Evolutionary conservation across 2,329 filamentous ascomycete species (phyloP), one percentile per base, ranked within the genome.

Genomic region (Fusarium tuaranense): DNA sequence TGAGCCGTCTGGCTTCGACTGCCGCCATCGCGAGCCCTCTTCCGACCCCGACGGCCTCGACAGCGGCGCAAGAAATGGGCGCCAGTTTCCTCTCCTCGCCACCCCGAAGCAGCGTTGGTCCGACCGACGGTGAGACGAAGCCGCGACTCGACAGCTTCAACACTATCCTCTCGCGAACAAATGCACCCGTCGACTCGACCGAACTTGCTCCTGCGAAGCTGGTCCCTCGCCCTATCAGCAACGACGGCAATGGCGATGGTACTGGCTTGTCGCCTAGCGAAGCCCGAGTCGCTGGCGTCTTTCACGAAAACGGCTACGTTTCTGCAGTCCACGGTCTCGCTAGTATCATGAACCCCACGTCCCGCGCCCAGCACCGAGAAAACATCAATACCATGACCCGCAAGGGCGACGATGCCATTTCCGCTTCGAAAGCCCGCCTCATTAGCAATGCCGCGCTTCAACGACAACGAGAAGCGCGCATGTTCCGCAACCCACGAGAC

Each of bases 381-480:
- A 80, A 79, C n/a, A 79, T 79, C n/a, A 76, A 75, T 6, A 80
- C 74, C 10, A 78, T 81, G 72, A 77, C 69, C 32, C 73, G 72
- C 10, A 77, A 78, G 62, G 78, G 79, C 14, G 75, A 79, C 22
- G 75, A 77, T 44, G 76, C 76, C 63, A 79, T 79, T 34, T 75
- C 80, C 0, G 78, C 77, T 3, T 79, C 79, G 1, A 81, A 81
- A 59, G 81, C 81, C 7, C 75, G 79, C 25, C 80, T 83, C 3
- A 81, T 83, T n/a, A 82, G 80, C 67, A 81, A 83, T 41, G 81
- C 81, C 12, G 81, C 80, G 6, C 70, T 83, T 2, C 81, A 82
- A 48, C 75, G 79, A 20, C 81, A 83, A 57, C 72, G 80, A 25
- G 81, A 83, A 58, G 70, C 76, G 12, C 73, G 78, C 61, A 74